Evolutionary conservation across 148 eudicot species (phyloP).

Genomic region (Vaccinium darrowii): DNA sequence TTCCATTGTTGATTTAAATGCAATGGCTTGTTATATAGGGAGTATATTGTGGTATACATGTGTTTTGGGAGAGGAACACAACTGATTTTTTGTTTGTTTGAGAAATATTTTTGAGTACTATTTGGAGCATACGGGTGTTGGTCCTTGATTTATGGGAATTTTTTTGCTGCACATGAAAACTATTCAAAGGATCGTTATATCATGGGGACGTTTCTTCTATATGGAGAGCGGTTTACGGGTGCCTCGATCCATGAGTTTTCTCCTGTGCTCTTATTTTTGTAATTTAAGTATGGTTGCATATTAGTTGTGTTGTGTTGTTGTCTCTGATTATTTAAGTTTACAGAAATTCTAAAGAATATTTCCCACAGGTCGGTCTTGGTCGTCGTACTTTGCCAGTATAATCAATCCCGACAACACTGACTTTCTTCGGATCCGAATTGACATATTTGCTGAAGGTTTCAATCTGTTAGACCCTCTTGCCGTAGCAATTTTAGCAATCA

Average conservation of each 20-base stretch:
- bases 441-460: constrained; percentile 55
- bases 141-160: neutral
- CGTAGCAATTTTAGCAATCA: constrained; percentile 50
- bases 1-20: neutral
- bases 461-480: constrained; percentile 84
- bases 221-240: neutral
- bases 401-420: constrained; percentile 55
- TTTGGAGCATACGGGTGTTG: neutral
- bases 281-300: neutral
- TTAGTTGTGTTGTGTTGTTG: neutral
- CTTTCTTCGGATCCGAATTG: constrained; percentile 51
- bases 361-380: constrained; percentile 52
- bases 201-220: neutral
- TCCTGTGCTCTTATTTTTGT: neutral
- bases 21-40: neutral
- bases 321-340: neutral
- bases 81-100: neutral
- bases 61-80: neutral
- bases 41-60: neutral
- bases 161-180: neutral
- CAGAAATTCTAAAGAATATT: neutral
- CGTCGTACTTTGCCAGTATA: constrained; percentile 74
- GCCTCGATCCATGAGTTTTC: neutral
- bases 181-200: neutral
- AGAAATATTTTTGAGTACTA: neutral